phyloP scores from a whole-genome alignment of 106 monocot species.

The Dendrobium officinale region DNA sequence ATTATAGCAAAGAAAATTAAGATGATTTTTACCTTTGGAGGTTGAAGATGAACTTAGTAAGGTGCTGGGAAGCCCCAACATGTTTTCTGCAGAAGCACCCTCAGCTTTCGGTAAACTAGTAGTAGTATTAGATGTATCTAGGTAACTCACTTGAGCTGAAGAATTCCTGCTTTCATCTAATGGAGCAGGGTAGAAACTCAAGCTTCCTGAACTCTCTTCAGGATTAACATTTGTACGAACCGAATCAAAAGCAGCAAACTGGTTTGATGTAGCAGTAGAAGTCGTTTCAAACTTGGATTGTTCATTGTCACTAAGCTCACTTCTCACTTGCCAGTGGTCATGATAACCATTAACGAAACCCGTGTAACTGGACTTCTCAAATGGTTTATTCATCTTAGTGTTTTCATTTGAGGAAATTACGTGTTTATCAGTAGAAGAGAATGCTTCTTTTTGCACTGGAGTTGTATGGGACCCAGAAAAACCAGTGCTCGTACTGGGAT shows the following conservation, averaged over 20 bases:
- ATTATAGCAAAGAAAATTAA: not conserved
- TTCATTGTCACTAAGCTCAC: constrained; percentile 16
- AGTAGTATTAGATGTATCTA: constrained; percentile 6
- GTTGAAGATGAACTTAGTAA: constrained; percentile 5
- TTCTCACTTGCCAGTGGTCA: constrained; percentile 20
- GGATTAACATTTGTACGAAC: not conserved
- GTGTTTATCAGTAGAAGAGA: constrained; percentile 15
- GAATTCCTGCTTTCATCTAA: constrained; percentile 14
- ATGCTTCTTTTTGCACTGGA: constrained; percentile 11
- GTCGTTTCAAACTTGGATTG: constrained; percentile 6
- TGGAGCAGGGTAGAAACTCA: constrained; percentile 6
- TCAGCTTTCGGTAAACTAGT: constrained; percentile 11
- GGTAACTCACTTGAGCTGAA: not conserved
- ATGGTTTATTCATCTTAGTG: constrained; percentile 11
- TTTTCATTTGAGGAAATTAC: constrained; percentile 19
- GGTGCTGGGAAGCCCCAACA: constrained; percentile 12
- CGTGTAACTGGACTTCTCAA: constrained; percentile 22
- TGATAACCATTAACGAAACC: constrained; percentile 34
- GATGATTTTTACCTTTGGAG: constrained; percentile 20
- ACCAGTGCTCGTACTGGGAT: not conserved
- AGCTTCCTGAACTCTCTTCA: constrained; percentile 9
- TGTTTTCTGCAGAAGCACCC: constrained; percentile 9
- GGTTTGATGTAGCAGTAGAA: constrained; percentile 1
- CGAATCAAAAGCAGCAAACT: constrained; percentile 12
- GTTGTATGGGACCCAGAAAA: constrained; percentile 3